Evolutionary conservation across 2,329 filamentous ascomycete genomes (phyloP).

Genomic region (Diaporthe citriasiana): DNA sequence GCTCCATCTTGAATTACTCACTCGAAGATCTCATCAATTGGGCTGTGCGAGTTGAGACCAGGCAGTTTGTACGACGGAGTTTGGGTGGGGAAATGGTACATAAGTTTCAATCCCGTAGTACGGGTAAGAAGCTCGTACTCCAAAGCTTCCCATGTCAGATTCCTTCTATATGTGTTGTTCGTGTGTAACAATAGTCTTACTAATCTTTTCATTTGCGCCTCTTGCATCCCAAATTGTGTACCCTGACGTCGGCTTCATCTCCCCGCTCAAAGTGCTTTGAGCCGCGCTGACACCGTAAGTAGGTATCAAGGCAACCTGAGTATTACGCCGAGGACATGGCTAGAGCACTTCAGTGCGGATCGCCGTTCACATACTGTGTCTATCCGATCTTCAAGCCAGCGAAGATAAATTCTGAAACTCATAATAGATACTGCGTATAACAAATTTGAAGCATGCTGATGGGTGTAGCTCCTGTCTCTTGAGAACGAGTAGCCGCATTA

Average conservation of each 20-base stretch:
- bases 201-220: not conserved
- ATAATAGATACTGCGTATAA: fast-evolving
- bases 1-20: not conserved
- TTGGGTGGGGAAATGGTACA: no score
- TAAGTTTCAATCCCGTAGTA: not conserved
- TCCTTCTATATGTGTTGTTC: not conserved
- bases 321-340: not conserved
- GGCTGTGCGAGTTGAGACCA: not conserved
- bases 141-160: not conserved
- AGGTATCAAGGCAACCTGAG: not conserved
- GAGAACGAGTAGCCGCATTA: no score
- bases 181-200: not conserved
- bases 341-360: not conserved
- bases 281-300: no score
- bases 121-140: not conserved
- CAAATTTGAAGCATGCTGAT: no score
- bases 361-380: no score
- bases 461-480: no score
- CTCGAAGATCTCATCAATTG: not conserved
- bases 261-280: no score
- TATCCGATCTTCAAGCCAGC: not conserved
- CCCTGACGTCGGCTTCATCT: no score
- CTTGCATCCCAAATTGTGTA: no score
- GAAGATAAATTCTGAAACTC: not conserved
- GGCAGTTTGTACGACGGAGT: not conserved